Percentiles rank a stretch among this genome's conserved stretches.
phyloP scores from a whole-genome alignment of 106 monocot species.

The Platanthera guangdongensis region DNA sequence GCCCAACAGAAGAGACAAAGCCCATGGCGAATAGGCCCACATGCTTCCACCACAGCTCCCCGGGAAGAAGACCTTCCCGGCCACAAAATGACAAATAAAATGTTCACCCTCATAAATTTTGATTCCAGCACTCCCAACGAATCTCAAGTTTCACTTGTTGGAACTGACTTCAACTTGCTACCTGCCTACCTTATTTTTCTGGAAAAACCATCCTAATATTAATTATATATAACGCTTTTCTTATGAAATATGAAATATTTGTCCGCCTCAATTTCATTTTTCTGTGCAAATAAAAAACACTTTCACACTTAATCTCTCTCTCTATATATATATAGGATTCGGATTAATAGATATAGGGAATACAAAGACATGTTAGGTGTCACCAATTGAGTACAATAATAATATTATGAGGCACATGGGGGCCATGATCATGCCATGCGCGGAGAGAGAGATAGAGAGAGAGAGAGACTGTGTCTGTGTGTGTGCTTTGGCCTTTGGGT shows the following conservation, averaged over 20 bases:
- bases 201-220: too few species aligned
- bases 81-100: neutral
- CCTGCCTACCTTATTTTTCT: too few species aligned
- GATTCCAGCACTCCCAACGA: neutral
- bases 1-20: neutral
- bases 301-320: neutral
- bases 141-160: too few species aligned
- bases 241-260: neutral
- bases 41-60: neutral
- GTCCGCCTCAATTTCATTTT: too few species aligned
- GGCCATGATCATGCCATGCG: neutral
- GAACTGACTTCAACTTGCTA: too few species aligned
- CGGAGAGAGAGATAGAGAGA: too few species aligned
- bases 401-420: neutral
- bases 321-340: too few species aligned
- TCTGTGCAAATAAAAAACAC: neutral
- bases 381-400: neutral
- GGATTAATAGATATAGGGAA: neutral
- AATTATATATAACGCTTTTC: too few species aligned
- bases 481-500: too few species aligned
- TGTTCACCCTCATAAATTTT: neutral
- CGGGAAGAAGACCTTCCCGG: neutral
- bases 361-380: neutral
- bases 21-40: neutral
- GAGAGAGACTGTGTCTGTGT: too few species aligned